Evolutionary conservation across 352 stramenopile genomes (phyloP).

Genomic region (Phytophthora boehmeriae): DNA sequence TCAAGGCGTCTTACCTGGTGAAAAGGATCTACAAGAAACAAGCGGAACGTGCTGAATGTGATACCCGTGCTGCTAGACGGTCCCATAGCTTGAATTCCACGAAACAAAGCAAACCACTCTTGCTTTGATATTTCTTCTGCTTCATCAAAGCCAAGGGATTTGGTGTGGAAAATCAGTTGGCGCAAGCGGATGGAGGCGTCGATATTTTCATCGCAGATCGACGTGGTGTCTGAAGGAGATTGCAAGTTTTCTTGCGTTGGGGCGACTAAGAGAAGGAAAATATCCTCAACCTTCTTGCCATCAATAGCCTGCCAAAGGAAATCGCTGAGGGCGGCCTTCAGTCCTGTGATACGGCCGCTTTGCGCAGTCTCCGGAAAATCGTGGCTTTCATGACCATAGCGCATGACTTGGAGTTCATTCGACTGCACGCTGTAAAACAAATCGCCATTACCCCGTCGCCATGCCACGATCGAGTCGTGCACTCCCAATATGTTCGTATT

Average conservation of each 20-base stretch:
- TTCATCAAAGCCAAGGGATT: conserved; percentile 24
- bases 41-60: conserved; percentile 36
- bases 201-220: background rate
- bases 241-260: background rate
- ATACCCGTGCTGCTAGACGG: conserved; percentile 12
- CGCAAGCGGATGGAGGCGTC: conserved; percentile 17
- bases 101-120: conserved; percentile 47
- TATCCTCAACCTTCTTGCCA: conserved; percentile 20
- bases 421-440: conserved; percentile 35
- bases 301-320: conserved; percentile 34
- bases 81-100: conserved; percentile 34
- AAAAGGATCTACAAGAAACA: conserved; percentile 46
- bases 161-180: conserved; percentile 26
- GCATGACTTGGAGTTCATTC: conserved; percentile 9
- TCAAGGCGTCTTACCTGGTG: conserved; percentile 33
- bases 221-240: background rate
- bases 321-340: conserved; percentile 29
- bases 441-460: conserved; percentile 38
- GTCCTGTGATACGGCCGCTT: conserved; percentile 23
- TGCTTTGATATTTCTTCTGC: conserved; percentile 28
- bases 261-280: conserved; percentile 26
- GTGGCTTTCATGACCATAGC: conserved; percentile 44
- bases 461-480: conserved; percentile 25
- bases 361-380: conserved; percentile 35
- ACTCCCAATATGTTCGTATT: conserved; percentile 23